A percentile compares a stretch with the other conserved stretches of the same genome.
Evolutionary conservation across 1,139 yeast genomes (phyloP).

Genomic region (Suhomyces wounanorum): DNA sequence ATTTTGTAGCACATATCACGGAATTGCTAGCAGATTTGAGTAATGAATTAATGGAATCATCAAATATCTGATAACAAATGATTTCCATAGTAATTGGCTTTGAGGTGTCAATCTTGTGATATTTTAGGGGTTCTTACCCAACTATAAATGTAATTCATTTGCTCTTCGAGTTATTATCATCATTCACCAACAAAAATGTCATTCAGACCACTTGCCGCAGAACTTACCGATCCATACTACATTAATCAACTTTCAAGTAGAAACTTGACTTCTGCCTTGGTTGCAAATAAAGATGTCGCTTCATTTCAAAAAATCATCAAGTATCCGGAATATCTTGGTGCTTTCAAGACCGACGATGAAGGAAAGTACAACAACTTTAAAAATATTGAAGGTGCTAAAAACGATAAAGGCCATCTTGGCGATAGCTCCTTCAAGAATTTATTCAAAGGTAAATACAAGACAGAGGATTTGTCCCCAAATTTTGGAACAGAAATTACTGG

Average conservation of each 20-base stretch:
- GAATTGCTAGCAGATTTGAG: not conserved
- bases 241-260: conserved; percentile 7
- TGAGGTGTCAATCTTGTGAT: not conserved
- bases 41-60: conserved; percentile 1
- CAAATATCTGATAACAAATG: not conserved
- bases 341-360: conserved; percentile 21
- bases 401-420: conserved; percentile 33
- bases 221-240: conserved; percentile 15
- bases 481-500: conserved; percentile 37
- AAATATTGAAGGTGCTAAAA: conserved; percentile 24
- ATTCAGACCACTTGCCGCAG: conserved; percentile 16
- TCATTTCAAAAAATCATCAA: conserved; percentile 20
- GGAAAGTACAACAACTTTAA: conserved; percentile 23
- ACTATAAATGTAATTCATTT: not conserved
- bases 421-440: conserved; percentile 31
- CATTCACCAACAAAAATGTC: conserved; percentile 3
- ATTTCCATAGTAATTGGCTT: not conserved
- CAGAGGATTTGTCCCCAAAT: conserved; percentile 31
- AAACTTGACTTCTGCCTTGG: conserved; percentile 3
- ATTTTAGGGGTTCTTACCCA: not conserved
- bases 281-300: conserved; percentile 11
- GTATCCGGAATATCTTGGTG: conserved; percentile 27
- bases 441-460: conserved; percentile 23
- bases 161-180: not conserved
- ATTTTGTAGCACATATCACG: not conserved